Base-by-base conservation (phyloP, 495 filamentous ascomycete genomes). In the Lentithecium fluviatile region DNA sequence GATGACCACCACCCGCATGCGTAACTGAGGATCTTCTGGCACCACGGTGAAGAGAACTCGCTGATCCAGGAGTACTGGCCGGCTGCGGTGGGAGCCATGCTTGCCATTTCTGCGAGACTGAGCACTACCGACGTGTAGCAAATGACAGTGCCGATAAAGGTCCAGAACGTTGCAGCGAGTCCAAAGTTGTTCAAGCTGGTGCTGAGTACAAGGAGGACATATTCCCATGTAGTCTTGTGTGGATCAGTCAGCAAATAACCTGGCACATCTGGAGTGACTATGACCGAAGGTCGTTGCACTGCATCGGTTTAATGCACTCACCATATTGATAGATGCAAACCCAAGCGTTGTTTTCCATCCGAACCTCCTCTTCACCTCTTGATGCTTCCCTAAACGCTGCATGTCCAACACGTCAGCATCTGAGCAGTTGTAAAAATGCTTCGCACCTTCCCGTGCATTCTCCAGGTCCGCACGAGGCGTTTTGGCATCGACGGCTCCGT, bases 161-260 rank as follows among this genome's bases (percentile, higher is more conserved):
- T 77, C 80, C 79, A 85, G 61, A 85, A 80, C 7, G 85, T 66
- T 2, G 80, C 82, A 10, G 76, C 81, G 49, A 80, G 79, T 8
- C 83, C 82, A 45, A 81, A 81, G 71, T 84, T 78, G 26, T 74
- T 75, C 46, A 85, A 68, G 6, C 77, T 78, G 45, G 72, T 71
- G 11, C 70, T 69, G 24, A 82, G 69, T 40, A 75, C 56, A 25
- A 74, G 60, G 7, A 72, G 65, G 6, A 70, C 65, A 34, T 68
- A 69, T 34, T 60, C 64, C 70, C 70, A 73, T 1, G 64, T 73
- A n/a, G 64, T 67, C 65, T 68, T 64, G 51, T 67, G 67, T 10
- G 10, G 29, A 4, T 32, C 29, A 32, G 10, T 32, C 29, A 32
- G 29, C 10, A 32, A n/a, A 4, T 32, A 4, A 4, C 29, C 29